Evolutionary conservation across 2,329 filamentous ascomycete genomes (phyloP).

Genomic region (Fusarium buharicum): DNA sequence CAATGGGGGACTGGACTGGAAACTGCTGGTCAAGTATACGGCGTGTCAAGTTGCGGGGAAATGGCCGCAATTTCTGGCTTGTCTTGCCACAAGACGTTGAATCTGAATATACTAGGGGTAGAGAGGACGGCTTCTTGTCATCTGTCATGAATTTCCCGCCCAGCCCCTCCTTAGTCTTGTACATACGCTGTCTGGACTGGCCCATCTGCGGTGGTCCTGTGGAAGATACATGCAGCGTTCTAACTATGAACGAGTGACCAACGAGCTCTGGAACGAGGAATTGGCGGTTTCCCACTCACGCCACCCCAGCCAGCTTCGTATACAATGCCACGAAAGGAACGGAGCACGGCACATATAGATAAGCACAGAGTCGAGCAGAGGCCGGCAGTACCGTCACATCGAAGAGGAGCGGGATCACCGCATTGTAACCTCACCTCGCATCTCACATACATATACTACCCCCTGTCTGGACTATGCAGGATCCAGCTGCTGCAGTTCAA

Average conservation of each 20-base stretch:
- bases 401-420: constrained; percentile 6
- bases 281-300: constrained; percentile 13
- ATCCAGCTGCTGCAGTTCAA: constrained; percentile 17
- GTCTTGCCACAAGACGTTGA: constrained; percentile 19
- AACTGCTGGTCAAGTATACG: constrained; percentile 12
- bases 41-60: constrained; percentile 37
- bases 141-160: constrained; percentile 6
- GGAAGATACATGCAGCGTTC: constrained; percentile 6
- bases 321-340: background rate
- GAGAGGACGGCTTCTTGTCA: background rate
- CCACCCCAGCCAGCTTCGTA: constrained; percentile 9
- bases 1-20: constrained; percentile 25
- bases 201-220: background rate
- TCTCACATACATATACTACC: constrained; percentile 1
- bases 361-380: constrained; percentile 6
- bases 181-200: constrained; percentile 1
- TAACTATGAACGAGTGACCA: background rate
- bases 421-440: constrained; percentile 8
- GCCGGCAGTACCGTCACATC: constrained; percentile 16
- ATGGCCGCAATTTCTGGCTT: constrained; percentile 10
- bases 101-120: background rate
- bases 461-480: constrained; percentile 18
- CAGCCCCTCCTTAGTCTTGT: constrained; percentile 8
- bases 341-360: constrained; percentile 7
- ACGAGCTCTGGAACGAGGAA: constrained; percentile 2